Percentiles rank a stretch among this genome's conserved stretches.
These are phyloP conservation scores for Isabelozyma heimii DNA, from an alignment of 805 yeast species.

Conservation along the genomic window DNA sequence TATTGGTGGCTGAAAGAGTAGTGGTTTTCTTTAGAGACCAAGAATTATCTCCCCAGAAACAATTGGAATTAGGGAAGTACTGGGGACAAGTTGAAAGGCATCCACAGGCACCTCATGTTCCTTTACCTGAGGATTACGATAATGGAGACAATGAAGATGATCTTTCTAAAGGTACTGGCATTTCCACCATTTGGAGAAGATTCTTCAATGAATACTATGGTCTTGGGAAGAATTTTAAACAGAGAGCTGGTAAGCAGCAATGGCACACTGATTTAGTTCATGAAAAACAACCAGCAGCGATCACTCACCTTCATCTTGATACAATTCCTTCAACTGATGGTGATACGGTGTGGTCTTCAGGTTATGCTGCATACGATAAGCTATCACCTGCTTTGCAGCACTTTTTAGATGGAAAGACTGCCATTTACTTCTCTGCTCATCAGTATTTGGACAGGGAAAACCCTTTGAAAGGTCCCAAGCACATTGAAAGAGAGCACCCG, in stretches of 20 bases:
- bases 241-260: slow-evolving; percentile 19
- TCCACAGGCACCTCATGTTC: slow-evolving; percentile 25
- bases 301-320: slow-evolving; percentile 37
- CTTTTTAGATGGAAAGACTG: slow-evolving; percentile 53
- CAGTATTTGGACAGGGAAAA: slow-evolving; percentile 40
- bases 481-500: slow-evolving; percentile 57
- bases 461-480: slow-evolving; percentile 45
- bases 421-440: slow-evolving; percentile 42
- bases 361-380: slow-evolving; percentile 58
- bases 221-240: slow-evolving; percentile 24
- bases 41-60: slow-evolving; percentile 30
- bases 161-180: slow-evolving; percentile 19
- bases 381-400: slow-evolving; percentile 48
- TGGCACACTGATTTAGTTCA: slow-evolving; percentile 41
- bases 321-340: slow-evolving; percentile 50
- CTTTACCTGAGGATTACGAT: slow-evolving; percentile 7
- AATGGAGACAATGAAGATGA: slow-evolving; percentile 11
- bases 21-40: slow-evolving; percentile 31
- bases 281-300: slow-evolving; percentile 35
- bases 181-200: slow-evolving; percentile 41
- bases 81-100: slow-evolving; percentile 30
- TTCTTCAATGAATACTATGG: slow-evolving; percentile 25
- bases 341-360: slow-evolving; percentile 56
- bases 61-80: slow-evolving; percentile 24
- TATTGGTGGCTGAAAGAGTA: slow-evolving; percentile 26